Evolutionary conservation across 2,329 filamentous ascomycete genomes (phyloP), one percentile per base, ranked within the genome.

Genomic region (Aspergillus sp.): DNA sequence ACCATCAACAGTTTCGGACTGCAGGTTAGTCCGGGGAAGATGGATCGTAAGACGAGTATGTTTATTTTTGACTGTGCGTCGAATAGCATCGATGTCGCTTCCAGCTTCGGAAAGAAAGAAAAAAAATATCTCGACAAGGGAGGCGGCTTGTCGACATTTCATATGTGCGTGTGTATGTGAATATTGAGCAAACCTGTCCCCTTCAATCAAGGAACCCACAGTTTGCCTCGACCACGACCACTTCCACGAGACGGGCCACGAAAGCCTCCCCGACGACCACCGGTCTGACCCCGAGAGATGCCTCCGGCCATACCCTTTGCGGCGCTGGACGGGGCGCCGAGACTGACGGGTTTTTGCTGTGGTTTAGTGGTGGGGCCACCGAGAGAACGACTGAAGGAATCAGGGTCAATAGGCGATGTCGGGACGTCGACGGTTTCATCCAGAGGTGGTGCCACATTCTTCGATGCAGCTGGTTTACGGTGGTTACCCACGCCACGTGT

Each of bases 371-470:
- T 45, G 9, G 56, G 45, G 12, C 53, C 52, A 7, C 61, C 63
- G 30, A 70, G 58, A 27, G 64, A 65, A 12, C 71, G 69, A 51
- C 67, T 73, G 52, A 74, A 74, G 1, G 71, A 74, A 53, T 74
- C 64, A 1, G 71, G 71, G 44, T 74, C 71, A 40, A 74, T 74
- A 7, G 72, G 71, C 45, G 69, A 62, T 3, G 70, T 69, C 1
- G 71, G 71, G 10, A 73, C 65, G 50, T 72, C 70, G 12, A 71
- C 58, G 1, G 59, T 52, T n/a, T 52, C 54, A 43, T 69, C 65
- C 33, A 55, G 40, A 26, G 57, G 52, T 6, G 56, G 48, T 10
- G 58, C 52, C 8, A 47, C 54, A 26, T 57, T 38, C 36, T 62
- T 60, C 26, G 55, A 33, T 7, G 55, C 47, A 35, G 60, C 50